Evolutionary conservation across 2,329 filamentous ascomycete species (phyloP), one percentile per base, ranked within the genome.

Genomic region (Calonectria pseudoreteaudii): DNA sequence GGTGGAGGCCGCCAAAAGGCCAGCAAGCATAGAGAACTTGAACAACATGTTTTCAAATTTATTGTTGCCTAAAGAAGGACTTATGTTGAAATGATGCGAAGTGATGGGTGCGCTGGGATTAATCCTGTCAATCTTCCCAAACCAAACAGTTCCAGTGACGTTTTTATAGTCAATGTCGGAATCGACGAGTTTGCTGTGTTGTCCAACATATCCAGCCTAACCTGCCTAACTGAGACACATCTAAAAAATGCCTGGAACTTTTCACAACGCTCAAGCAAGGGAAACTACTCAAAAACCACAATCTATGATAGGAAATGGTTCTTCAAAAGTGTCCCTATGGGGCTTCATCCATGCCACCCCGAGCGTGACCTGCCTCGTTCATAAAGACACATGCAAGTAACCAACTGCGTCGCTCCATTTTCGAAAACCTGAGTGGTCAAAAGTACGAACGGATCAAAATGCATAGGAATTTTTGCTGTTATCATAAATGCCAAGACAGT

Each of bases 281-380:
- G 10, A 18, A 47, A 58, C 34, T 28, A 23, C 20, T 49, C 30
- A 28, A 38, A 18, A 30, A 36, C 9, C 53, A 60, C 56, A 50
- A 8, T 47, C 38, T 60, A 49, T 28, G 56, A 64, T 70, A 28
- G n/a, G 30, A 16, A 64, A 23, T 53, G 3, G 3, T n/a, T 8
- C 31, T 44, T 34, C 23, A 49, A 41, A n/a, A 31, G 20, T 52
- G 60, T 68, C 34, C 18, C 28, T 53, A n/a, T 3, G 26, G 44
- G 31, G 16, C 44, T 9, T 16, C 26, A 26, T 18, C 44, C 47
- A 41, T 62, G 23, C 23, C 16, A 34, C 4, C 16, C 56, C 20
- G 38, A 70, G 34, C 28, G 31, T 62, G 68, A 65, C 68, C 68
- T 70, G 68, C 69, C 69, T 60, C 52, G 50, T 71, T 71, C 9